phyloP scores from a whole-genome alignment of 2,329 filamentous ascomycete genomes.

The Lithohypha guttulata region DNA sequence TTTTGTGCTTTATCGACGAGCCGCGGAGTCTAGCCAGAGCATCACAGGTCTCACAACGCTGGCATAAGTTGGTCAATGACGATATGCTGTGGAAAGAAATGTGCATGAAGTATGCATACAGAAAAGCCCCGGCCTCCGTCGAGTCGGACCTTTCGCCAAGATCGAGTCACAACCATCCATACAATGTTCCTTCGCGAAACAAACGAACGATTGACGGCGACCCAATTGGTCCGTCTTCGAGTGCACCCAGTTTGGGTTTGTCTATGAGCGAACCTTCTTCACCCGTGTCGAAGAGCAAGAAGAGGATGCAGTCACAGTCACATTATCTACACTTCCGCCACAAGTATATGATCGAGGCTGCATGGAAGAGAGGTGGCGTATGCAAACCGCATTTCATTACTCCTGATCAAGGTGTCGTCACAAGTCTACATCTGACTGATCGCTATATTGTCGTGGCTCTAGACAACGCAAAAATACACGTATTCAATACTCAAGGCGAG shows the following conservation, averaged over 20 bases:
- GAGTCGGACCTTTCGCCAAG: conserved; percentile 27
- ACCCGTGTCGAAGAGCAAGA: conserved; percentile 23
- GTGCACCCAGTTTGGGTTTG: conserved; percentile 37
- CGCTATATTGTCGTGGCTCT: conserved; percentile 97
- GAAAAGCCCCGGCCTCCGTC: conserved; percentile 33
- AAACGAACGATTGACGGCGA: conserved; percentile 19
- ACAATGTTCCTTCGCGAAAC: conserved; percentile 5
- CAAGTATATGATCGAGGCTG: conserved; percentile 90
- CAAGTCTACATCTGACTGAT: conserved; percentile 81
- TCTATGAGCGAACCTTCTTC: conserved; percentile 9
- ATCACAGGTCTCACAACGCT: conserved; percentile 90
- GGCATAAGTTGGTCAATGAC: conserved; percentile 86
- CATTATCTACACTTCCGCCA: conserved; percentile 98
- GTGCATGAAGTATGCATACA: conserved; percentile 91
- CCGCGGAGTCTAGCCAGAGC: conserved; percentile 85
- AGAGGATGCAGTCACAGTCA: conserved; percentile 58
- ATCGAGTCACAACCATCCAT: neutral
- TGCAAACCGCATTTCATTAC: conserved; percentile 80
- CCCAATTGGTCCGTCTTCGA: conserved; percentile 32
- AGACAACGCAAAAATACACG: conserved; percentile 97
- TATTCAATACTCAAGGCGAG: conserved; percentile 86
- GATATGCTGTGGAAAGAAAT: conserved; percentile 98
- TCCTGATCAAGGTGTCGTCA: conserved; percentile 93
- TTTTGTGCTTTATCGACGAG: conserved; percentile 94
- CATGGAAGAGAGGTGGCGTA: conserved; percentile 85